Percentiles rank a stretch among this genome's conserved stretches.
Conservation (phyloP, 2,329 filamentous ascomycete genomes). For the Colletotrichum noveboracense region DNA sequence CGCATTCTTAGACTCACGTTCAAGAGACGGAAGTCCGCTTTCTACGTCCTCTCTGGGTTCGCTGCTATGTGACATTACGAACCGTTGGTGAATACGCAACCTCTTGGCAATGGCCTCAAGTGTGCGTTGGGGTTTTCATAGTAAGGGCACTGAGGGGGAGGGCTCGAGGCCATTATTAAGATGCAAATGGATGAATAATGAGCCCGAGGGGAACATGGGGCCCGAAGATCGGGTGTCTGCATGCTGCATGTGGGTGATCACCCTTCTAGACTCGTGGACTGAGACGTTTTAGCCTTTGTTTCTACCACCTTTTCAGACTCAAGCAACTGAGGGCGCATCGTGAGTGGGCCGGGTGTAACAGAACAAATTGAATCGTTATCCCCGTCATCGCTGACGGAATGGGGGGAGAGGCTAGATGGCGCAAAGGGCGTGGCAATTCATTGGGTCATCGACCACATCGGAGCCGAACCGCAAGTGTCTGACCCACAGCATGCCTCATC, state of each 20-base stretch:
- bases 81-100: background rate
- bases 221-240: slow-evolving; percentile 15
- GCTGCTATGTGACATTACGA: background rate
- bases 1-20: background rate
- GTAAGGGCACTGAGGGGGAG: background rate
- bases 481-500: background rate
- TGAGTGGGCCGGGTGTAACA: slow-evolving; percentile 15
- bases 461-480: slow-evolving; percentile 17
- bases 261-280: background rate
- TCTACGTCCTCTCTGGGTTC: background rate
- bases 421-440: background rate
- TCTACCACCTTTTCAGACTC: slow-evolving; percentile 1
- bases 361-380: background rate
- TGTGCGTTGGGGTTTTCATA: background rate
- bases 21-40: background rate
- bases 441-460: slow-evolving; percentile 12
- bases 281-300: slow-evolving; percentile 7
- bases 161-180: slow-evolving; percentile 1
- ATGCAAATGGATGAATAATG: slow-evolving; percentile 15
- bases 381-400: slow-evolving; percentile 13
- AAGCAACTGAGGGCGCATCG: background rate
- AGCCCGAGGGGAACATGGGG: background rate
- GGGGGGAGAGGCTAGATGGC: background rate
- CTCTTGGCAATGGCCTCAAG: background rate
- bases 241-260: slow-evolving; percentile 17